Percentiles rank a stretch among this genome's conserved stretches.
phyloP scores from a whole-genome alignment of 805 yeast genomes.

The Yarrowia sp. region DNA sequence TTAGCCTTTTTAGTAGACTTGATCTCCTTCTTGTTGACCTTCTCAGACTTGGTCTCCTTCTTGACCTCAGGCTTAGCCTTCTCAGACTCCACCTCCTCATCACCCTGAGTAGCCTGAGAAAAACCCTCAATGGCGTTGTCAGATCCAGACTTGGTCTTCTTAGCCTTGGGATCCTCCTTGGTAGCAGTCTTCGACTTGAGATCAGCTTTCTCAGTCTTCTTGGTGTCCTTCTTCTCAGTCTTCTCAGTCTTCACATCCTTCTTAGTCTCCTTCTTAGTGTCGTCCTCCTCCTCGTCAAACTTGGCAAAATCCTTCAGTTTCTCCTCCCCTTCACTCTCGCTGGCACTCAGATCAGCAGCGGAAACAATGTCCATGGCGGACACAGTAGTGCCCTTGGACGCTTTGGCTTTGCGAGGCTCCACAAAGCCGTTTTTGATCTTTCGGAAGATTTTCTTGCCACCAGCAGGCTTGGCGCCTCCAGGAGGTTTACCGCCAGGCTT shows the following conservation, averaged over 20 bases:
- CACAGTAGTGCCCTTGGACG: conserved; percentile 7
- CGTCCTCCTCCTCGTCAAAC: conserved; percentile 12
- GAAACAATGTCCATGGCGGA: conserved; percentile 25
- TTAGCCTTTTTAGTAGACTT: too few relatives aligned
- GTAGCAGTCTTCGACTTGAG: too few relatives aligned
- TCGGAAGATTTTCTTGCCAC: conserved; percentile 21
- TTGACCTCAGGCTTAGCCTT: conserved; percentile 1
- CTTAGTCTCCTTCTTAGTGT: not conserved
- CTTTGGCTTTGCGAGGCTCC: conserved; percentile 11
- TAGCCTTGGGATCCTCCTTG: too few relatives aligned
- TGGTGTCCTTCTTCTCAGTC: not conserved
- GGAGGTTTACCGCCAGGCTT: conserved; percentile 1
- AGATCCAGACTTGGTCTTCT: too few relatives aligned
- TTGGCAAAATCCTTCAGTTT: conserved; percentile 2
- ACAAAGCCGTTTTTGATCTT: conserved; percentile 36
- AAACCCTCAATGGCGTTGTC: conserved; percentile 1
- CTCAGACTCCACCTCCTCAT: not conserved
- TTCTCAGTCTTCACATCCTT: not conserved
- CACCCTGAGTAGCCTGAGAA: not conserved
- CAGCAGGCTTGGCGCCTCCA: not conserved
- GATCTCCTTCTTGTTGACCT: not conserved
- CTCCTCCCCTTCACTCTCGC: conserved; percentile 3
- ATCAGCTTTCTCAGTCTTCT: not conserved
- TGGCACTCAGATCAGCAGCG: conserved; percentile 20
- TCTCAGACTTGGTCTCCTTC: not conserved